Base-by-base conservation (phyloP, 1,284 basidiomycete species). In the Apiotrichum laibachii region DNA sequence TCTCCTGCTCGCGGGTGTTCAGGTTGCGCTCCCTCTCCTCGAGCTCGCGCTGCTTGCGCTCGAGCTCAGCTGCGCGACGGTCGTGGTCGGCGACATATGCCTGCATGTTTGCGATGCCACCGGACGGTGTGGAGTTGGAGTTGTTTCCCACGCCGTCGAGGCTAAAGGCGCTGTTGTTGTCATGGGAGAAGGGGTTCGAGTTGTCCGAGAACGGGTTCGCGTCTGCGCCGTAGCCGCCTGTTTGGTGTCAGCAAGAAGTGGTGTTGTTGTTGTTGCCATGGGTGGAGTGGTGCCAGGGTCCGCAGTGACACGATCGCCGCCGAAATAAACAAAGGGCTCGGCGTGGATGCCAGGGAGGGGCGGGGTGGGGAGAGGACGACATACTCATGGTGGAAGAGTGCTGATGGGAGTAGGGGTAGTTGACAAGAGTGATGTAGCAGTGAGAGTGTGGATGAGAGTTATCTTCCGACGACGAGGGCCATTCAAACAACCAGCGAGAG, bases 91-190 rank as follows among this genome's bases (percentile, higher is more conserved):
- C 62, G 26, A 63, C 62, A 22, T 60, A 64, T 13, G 62, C 63
- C 22, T 53, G 51, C 34, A 63, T 64, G 50, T 61, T 66, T 26
- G 45, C 62, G 21, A 64, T 58, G 13, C 61, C 57, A 48, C 63
- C 63, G 34, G 42, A 54, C 21, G 61, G 60, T 22, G 21, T 44
- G n/a, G 45, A 6, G 34, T 59, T 18, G 57, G 52, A 50, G 59
- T 59, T n/a, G 56, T 39, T 37, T 58, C 57, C 42, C 51, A 53
- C 31, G 42, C 56, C 45, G 26, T 71, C 72, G 50, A 77, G 67
- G 10, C 71, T 73, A 59, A 72, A 72, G 21, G 73, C 65, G 11
- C 72, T 73, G 35, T 72, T 70, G 60, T 75, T 76, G 45, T 61
- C 57, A 37, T 72, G 64, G 31, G 62, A 56, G 59, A 75, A 76